Percentiles rank a stretch among this genome's conserved stretches.
Conservation (phyloP, 768 basidiomycete genomes). For the Chalciporus sphaerocephalus region DNA sequence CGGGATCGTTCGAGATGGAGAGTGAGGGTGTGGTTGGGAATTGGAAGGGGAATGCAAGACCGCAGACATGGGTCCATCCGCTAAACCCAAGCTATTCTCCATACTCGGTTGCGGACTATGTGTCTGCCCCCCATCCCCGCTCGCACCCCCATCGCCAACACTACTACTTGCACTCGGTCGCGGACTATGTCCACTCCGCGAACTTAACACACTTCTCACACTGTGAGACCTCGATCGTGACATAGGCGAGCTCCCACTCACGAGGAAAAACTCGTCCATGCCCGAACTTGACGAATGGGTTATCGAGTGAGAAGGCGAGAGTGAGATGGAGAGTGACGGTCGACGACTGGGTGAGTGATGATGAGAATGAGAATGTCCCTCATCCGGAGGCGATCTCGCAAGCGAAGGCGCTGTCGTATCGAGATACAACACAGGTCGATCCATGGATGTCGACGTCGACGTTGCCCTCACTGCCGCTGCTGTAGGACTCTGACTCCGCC, state of each 20-base stretch:
- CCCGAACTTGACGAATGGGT: conserved; percentile 13
- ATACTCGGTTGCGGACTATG: neutral
- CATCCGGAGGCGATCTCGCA: neutral
- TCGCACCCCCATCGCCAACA: no score
- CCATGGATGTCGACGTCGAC: neutral
- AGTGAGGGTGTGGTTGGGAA: neutral
- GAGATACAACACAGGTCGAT: conserved; percentile 1
- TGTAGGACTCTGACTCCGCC: neutral
- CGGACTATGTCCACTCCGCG: neutral
- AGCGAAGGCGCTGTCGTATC: conserved; percentile 1
- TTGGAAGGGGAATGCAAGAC: neutral
- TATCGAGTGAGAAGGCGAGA: conserved; percentile 12
- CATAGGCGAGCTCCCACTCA: conserved; percentile 6
- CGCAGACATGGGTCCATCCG: neutral
- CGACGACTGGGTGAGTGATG: neutral
- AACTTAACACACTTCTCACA: conserved; percentile 3
- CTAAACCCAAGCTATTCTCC: neutral
- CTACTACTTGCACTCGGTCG: conserved; percentile 1
- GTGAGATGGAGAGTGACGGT: conserved; percentile 14
- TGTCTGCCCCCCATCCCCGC: neutral
- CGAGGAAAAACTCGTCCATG: conserved; percentile 22
- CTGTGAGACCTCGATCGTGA: conserved; percentile 3
- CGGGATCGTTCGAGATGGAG: no score
- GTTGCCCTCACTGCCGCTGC: neutral
- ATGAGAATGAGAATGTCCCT: neutral